Evolutionary conservation across 2,329 filamentous ascomycete species (phyloP), one percentile per base, ranked within the genome.

Genomic region (Aspergillus sp.): DNA sequence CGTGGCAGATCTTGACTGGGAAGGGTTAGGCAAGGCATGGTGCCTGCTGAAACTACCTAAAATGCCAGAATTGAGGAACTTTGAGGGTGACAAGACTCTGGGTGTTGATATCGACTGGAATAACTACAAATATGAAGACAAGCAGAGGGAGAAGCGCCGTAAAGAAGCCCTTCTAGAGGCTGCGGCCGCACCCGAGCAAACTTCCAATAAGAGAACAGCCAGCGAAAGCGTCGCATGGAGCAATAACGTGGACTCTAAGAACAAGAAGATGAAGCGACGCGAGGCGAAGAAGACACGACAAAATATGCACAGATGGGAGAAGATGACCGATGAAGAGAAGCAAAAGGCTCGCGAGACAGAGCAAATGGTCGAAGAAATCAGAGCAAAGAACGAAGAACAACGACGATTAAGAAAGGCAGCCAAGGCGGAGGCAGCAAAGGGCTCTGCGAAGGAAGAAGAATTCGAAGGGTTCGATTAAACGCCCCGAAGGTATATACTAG

Each of bases 11-110:
- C 75, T 96, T 11, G 85, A 95, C 64, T 98, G 93, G 93, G 71
- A 77, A 5, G 85, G 90, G 42, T 75, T 93, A 1, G 91, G 83
- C 1, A 75, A 81, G 42, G 86, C 85, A 1, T 98, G 91, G 88
- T 93, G 88, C 2, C 74, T 98, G 1, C 74, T 96, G 2, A 83
- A 83, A 40, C 76, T 97, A 51, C 93, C 93, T 4, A 89, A 86
- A 61, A 98, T 98, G 93, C 91, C 93, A 0, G 93, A 98, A 65
- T 71, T 88, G 42, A 85, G 83, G 57, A 78, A 74, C 1, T 91
- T 86, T 73, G 77, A 81, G 9, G 85, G 85, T 5, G 85, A 88
- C 61, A 76, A 77, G 49, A 77, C 71, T 19, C 69, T 84, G 2
- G 76, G 77, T 2, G 70, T 89, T 8, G 50, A 47, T 1, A 40